A percentile compares a stretch with the other conserved stretches of the same genome.
Evolutionary conservation across 805 yeast genomes (phyloP).

Genomic region (Candida insectorum): DNA sequence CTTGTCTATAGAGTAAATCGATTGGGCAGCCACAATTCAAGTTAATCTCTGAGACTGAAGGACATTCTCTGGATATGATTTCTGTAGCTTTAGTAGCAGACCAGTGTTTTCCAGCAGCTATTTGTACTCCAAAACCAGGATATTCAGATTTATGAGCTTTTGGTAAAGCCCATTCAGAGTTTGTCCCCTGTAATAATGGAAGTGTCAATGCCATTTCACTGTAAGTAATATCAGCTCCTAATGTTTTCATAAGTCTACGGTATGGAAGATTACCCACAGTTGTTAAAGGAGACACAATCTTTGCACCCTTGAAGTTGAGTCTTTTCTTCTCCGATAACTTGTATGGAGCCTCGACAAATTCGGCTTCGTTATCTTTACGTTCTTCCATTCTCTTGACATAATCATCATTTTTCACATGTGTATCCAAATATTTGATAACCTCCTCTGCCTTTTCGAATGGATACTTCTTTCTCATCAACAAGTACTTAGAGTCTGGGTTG

Average conservation of each 20-base stretch:
- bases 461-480: slow-evolving; percentile 60
- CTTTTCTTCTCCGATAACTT: slow-evolving; percentile 78
- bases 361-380: slow-evolving; percentile 36
- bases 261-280: slow-evolving; percentile 97
- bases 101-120: slow-evolving; percentile 90
- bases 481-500: slow-evolving; percentile 39
- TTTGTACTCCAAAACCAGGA: slow-evolving; percentile 91
- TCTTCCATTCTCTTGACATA: slow-evolving; percentile 30
- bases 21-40: slow-evolving; percentile 98
- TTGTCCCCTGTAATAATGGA: slow-evolving; percentile 85
- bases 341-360: slow-evolving; percentile 75
- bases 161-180: slow-evolving; percentile 96
- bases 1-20: slow-evolving; percentile 87
- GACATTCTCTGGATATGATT: slow-evolving; percentile 55
- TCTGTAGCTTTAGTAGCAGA: slow-evolving; percentile 94
- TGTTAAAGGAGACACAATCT: slow-evolving; percentile 91
- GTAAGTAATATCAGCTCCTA: slow-evolving; percentile 92
- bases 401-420: slow-evolving; percentile 45
- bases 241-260: slow-evolving; percentile 83
- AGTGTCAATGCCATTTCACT: slow-evolving; percentile 91
- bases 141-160: slow-evolving; percentile 79
- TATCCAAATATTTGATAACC: slow-evolving; percentile 62
- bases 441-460: slow-evolving; percentile 55
- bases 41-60: slow-evolving; percentile 75
- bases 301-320: slow-evolving; percentile 65